These are phyloP conservation scores for Ophiostoma perfectum DNA, from an alignment of 2,329 filamentous ascomycete genomes.

Conservation along the genomic window DNA sequence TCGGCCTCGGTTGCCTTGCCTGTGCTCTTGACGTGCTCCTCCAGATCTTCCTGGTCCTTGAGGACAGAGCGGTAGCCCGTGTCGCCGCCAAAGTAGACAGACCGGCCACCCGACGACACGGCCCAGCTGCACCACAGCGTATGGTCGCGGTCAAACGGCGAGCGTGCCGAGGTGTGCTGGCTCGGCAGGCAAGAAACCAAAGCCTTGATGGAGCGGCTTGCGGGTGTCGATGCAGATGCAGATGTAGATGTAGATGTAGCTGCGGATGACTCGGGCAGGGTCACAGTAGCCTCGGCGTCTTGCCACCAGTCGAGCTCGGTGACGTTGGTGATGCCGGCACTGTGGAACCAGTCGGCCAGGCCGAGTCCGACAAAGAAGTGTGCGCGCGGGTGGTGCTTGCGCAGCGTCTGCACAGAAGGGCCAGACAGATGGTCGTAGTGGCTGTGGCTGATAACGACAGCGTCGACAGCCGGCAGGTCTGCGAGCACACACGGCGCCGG, in stretches of 20 bases:
- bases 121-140: constrained; percentile 90
- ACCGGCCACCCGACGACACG: constrained; percentile 65
- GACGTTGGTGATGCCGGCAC: constrained; percentile 64
- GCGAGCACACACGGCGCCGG: constrained; percentile 67
- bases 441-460: constrained; percentile 77
- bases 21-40: constrained; percentile 30
- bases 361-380: constrained; percentile 87
- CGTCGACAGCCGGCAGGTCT: constrained; percentile 72
- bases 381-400: constrained; percentile 64
- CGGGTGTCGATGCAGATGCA: no score
- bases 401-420: constrained; percentile 65
- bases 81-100: constrained; percentile 85
- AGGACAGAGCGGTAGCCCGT: constrained; percentile 78
- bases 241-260: not conserved
- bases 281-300: constrained; percentile 64
- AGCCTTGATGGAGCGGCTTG: constrained; percentile 52
- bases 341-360: constrained; percentile 74
- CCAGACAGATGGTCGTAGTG: constrained; percentile 92
- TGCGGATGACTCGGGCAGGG: constrained; percentile 22
- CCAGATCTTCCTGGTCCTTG: constrained; percentile 22
- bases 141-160: constrained; percentile 60
- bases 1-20: not conserved
- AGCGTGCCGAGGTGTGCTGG: constrained; percentile 73
- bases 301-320: constrained; percentile 98
- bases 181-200: constrained; percentile 73